These are phyloP conservation scores for Mimosa pudica DNA, from an alignment of 306 rosid species.

Conservation along the genomic window DNA sequence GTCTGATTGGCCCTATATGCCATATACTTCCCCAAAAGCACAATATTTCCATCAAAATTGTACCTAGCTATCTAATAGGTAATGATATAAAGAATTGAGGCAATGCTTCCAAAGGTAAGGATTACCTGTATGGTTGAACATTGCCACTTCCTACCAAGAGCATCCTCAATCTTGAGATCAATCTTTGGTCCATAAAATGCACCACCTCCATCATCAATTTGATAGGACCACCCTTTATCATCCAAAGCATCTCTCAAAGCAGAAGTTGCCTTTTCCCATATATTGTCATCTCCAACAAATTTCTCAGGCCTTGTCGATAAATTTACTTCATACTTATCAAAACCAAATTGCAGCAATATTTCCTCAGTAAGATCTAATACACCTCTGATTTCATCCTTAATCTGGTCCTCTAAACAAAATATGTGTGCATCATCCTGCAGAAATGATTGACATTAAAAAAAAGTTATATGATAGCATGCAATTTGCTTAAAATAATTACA, in stretches of 20 bases:
- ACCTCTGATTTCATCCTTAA: constrained; percentile 92
- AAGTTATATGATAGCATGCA: constrained; percentile 12
- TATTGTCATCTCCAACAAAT: constrained; percentile 80
- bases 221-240: constrained; percentile 90
- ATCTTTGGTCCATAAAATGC: constrained; percentile 99
- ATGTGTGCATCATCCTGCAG: constrained; percentile 98
- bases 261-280: constrained; percentile 87
- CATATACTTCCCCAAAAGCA: constrained; percentile 1
- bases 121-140: constrained; percentile 96
- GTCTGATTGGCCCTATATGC: background rate
- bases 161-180: constrained; percentile 98
- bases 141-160: constrained; percentile 99
- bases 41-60: background rate
- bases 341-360: constrained; percentile 79
- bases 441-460: constrained; percentile 38
- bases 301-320: constrained; percentile 94
- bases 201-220: constrained; percentile 95
- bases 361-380: constrained; percentile 94
- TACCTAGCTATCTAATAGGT: background rate
- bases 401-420: constrained; percentile 91
- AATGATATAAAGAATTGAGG: background rate
- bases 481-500: constrained; percentile 11
- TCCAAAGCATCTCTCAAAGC: constrained; percentile 91
- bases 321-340: constrained; percentile 87
- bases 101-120: constrained; percentile 23